These are phyloP conservation scores for Dionaea muscipula DNA, from an alignment of 179 eudicot genomes.

Conservation along the genomic window DNA sequence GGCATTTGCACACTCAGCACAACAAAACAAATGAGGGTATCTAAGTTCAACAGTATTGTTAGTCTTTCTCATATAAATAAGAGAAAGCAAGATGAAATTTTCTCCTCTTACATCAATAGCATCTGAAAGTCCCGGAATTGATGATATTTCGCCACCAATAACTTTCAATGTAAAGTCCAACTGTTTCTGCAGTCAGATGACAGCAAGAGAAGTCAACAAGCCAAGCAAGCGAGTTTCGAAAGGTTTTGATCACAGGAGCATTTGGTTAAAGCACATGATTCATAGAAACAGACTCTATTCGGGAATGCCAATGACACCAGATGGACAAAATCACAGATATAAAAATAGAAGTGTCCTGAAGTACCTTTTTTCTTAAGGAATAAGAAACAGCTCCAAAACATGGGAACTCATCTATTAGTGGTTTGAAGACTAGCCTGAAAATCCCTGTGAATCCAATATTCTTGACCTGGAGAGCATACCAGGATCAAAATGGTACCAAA, in stretches of 20 bases:
- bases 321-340: no score
- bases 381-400: slow-evolving; percentile 74
- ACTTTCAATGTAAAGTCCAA: slow-evolving; percentile 73
- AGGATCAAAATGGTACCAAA: slow-evolving; percentile 7
- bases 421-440: slow-evolving; percentile 74
- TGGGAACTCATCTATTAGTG: slow-evolving; percentile 72
- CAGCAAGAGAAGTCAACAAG: background rate
- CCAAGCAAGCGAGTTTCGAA: no score
- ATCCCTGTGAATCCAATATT: slow-evolving; percentile 76
- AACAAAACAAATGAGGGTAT: background rate
- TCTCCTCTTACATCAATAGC: slow-evolving; percentile 56
- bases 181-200: slow-evolving; percentile 47
- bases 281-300: background rate
- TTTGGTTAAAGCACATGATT: no score
- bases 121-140: slow-evolving; percentile 78
- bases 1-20: no score
- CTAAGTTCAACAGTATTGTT: background rate
- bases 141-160: slow-evolving; percentile 64
- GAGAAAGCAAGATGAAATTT: background rate
- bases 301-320: background rate
- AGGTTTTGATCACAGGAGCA: no score
- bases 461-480: slow-evolving; percentile 43
- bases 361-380: slow-evolving; percentile 78
- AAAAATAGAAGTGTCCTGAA: slow-evolving; percentile 5
- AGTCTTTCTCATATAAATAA: background rate